Evolutionary conservation across 768 basidiomycete species (phyloP).

Genomic region (Suillus bovinus): DNA sequence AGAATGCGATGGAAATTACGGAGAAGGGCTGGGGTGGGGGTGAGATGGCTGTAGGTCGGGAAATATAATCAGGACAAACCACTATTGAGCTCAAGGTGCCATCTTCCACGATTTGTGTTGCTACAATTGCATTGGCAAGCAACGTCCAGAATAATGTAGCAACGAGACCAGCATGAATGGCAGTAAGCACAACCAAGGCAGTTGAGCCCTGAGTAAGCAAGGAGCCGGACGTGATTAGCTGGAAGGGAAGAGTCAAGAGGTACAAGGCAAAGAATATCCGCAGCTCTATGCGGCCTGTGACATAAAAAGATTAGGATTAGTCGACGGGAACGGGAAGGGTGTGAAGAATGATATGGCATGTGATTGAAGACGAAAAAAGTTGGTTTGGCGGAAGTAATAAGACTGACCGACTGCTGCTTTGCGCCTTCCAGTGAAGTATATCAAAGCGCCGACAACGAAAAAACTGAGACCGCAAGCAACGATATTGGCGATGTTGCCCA

Average conservation of each 20-base stretch:
- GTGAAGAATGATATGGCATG: neutral
- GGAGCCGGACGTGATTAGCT: constrained; percentile 79
- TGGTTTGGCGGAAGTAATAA: neutral
- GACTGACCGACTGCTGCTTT: constrained; percentile 86
- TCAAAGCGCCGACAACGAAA: constrained; percentile 55
- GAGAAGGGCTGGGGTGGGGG: constrained; percentile 54
- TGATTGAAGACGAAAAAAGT: neutral
- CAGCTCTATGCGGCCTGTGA: constrained; percentile 67
- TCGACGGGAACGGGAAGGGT: constrained; percentile 8
- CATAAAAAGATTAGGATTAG: constrained; percentile 4
- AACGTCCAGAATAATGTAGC: constrained; percentile 79
- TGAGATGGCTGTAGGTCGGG: neutral
- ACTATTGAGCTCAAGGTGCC: constrained; percentile 73
- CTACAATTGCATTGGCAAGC: constrained; percentile 73
- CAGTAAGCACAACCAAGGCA: constrained; percentile 65
- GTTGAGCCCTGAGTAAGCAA: constrained; percentile 78
- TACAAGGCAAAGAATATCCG: constrained; percentile 66
- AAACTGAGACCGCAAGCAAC: constrained; percentile 77
- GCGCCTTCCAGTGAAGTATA: constrained; percentile 58
- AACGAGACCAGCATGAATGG: constrained; percentile 78
- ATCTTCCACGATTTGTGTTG: constrained; percentile 92
- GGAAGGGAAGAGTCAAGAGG: constrained; percentile 71
- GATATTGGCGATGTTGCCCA: constrained; percentile 88
- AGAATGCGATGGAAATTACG: constrained; percentile 56
- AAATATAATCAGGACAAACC: constrained; percentile 40